Base-by-base conservation (phyloP, 148 eudicot genomes). In the Heliosperma pusillum region DNA sequence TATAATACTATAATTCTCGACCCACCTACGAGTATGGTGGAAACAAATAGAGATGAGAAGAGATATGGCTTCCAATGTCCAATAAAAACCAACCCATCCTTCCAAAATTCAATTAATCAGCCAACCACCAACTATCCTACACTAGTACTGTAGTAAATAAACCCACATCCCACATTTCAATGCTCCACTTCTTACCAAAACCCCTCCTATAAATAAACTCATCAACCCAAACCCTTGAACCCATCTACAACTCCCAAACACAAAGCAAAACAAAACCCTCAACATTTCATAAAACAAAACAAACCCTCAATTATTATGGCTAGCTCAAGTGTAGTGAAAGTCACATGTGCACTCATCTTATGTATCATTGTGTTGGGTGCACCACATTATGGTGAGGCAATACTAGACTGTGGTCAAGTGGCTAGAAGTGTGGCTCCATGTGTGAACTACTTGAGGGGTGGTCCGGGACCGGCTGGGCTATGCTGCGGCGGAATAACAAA, bases 361-460 rank as follows among this genome's bases (percentile, higher is more conserved):
- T 76, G 84, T 79, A 79, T 88, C 80, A 58, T 83, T 65, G 72
- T 80, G 57, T 62, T n/a, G 15, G 22, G 9, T 17, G 74, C 79
- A 27, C 82, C 86, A 10, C 56, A 45, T 50, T 16, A 50, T 50
- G 81, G 81, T 2, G 79, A 82, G 52, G 69, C 69, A 21, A 85
- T 66, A 4, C 59, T 87, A 16, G 59, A 71, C 7, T 87, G 90
- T 36, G 81, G 76, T 36, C 16, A 10, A 52, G 88, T 87, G 40
- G 0, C 25, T 0, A 0, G 11, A 2, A 25, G 2, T 15, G 0
- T 87, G 29, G 67, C 29, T 0, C 73, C 77, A 4, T 87, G 90
- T 77, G 5, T 87, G 0, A 8, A 21, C 6, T 85, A 53, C 76
- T 50, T 84, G 74, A 36, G 30, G 70, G 74, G 77, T 45, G 74